A percentile compares a stretch with the other conserved stretches of the same genome.
Conservation (phyloP, 2,329 filamentous ascomycete species). For the Fusarium redolens region DNA sequence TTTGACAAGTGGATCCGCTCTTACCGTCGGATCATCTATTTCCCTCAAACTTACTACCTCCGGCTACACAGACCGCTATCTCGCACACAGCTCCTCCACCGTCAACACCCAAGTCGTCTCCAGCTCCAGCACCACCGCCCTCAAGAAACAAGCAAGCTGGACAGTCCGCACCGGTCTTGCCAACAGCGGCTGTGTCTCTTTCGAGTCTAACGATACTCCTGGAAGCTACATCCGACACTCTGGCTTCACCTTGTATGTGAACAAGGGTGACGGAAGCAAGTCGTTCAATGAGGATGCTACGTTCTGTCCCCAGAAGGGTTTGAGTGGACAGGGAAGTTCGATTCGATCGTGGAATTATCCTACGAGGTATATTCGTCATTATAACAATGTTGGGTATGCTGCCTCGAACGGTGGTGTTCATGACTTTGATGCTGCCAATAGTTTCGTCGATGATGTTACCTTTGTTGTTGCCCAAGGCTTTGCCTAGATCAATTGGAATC, state of each 20-base stretch:
- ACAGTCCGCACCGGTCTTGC: conserved; percentile 16
- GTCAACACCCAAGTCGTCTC: conserved; percentile 19
- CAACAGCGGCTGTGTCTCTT: conserved; percentile 20
- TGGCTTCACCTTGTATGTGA: background rate
- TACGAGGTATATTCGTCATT: conserved; percentile 20
- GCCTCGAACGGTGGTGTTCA: conserved; percentile 19
- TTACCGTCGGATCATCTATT: conserved; percentile 15
- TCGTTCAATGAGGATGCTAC: conserved; percentile 25
- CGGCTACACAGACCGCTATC: conserved; percentile 14
- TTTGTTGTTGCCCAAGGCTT: conserved; percentile 1
- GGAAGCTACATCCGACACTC: conserved; percentile 18
- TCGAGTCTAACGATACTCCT: conserved; percentile 20
- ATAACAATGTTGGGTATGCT: background rate
- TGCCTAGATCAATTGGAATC: background rate
- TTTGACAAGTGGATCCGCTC: background rate
- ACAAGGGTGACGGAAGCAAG: conserved; percentile 8
- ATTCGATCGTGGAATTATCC: conserved; percentile 29
- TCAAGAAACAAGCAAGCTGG: conserved; percentile 27
- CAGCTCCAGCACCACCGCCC: conserved; percentile 1
- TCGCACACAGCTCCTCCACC: conserved; percentile 7
- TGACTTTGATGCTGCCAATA: conserved; percentile 2
- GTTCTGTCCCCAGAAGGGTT: conserved; percentile 16
- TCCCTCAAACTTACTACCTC: conserved; percentile 12
- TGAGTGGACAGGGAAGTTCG: conserved; percentile 3
- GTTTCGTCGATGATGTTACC: conserved; percentile 10